Percentiles rank a stretch among this genome's conserved stretches.
These are phyloP conservation scores for Penicillium occitanis DNA, from an alignment of 2,329 filamentous ascomycete genomes.

Conservation along the genomic window DNA sequence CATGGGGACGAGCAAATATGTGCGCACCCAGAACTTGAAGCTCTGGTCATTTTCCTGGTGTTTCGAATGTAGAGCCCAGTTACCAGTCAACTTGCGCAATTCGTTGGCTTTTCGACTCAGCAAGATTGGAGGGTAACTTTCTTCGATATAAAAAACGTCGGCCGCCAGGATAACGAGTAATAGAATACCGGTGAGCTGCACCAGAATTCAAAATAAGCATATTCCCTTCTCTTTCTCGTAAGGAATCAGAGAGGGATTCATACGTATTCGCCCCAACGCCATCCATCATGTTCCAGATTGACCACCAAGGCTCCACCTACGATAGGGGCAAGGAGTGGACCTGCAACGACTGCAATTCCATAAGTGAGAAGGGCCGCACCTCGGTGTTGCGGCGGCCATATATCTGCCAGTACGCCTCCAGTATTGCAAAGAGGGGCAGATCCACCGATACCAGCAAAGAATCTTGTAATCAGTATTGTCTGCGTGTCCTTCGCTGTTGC, in stretches of 20 bases:
- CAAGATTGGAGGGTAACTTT: slow-evolving; percentile 50
- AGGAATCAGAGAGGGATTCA: not conserved
- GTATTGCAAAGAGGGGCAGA: slow-evolving; percentile 5
- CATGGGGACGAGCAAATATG: slow-evolving; percentile 3
- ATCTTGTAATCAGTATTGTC: slow-evolving; percentile 10
- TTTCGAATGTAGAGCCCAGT: slow-evolving; percentile 41
- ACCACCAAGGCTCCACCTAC: slow-evolving; percentile 5
- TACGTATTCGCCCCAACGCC: slow-evolving; percentile 7
- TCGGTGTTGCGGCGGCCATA: slow-evolving; percentile 11
- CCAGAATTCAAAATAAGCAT: not conserved
- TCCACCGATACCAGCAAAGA: slow-evolving; percentile 5
- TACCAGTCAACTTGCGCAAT: slow-evolving; percentile 59
- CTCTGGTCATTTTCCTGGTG: slow-evolving; percentile 39
- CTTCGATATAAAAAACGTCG: not conserved
- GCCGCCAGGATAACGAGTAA: not conserved
- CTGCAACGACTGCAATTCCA: slow-evolving; percentile 6
- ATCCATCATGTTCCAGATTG: slow-evolving; percentile 6
- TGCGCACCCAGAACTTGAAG: slow-evolving; percentile 21
- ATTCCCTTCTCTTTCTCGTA: no score
- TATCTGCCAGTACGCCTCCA: slow-evolving; percentile 5
- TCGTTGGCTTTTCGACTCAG: slow-evolving; percentile 57
- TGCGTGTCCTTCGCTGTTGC: slow-evolving; percentile 13
- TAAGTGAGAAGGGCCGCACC: slow-evolving; percentile 9
- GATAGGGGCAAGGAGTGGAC: slow-evolving; percentile 1
- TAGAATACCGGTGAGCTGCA: slow-evolving; percentile 4